Base-by-base conservation (phyloP, 2,329 filamentous ascomycete genomes). In the Chaetomiaceae sp. region DNA sequence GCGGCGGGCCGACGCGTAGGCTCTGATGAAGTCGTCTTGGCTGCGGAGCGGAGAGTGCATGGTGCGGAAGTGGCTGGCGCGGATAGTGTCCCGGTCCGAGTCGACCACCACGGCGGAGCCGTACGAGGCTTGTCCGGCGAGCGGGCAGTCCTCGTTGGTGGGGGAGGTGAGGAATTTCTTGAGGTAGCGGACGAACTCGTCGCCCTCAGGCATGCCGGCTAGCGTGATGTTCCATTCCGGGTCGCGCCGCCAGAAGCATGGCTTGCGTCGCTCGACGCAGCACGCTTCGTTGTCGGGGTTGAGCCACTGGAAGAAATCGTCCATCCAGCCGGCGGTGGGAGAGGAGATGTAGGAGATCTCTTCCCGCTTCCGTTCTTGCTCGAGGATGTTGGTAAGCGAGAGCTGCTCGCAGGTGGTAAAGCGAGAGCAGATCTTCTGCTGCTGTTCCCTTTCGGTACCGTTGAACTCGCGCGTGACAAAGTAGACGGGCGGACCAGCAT, bases 231-330 rank as follows among this genome's bases (percentile, higher is more conserved):
- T 96, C 92, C 92, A 99, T 0, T 85, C 75, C 2, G 90, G 90
- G 18, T 84, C 71, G 37, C 91, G 84, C 57, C 84, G 76, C 23
- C 81, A 82, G 65, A 99, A 96, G 71, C 94, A 99, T 1, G 85
- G 76, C 61, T 84, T 75, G 41, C 81, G 81, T 45, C 82, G 66
- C 55, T 92, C 85, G 33, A 87, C 77, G 63, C 89, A 96, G 72
- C 79, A 85, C 45, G 79, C 73, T 40, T 90, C 87, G 38, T 89
- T 80, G 47, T 84, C 80, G 0, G 94, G 94, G 62, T 97, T 95
- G n/a, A 97, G 75, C 92, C 94, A 99, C 55, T 89, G 80, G 71
- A 97, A 90, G 72, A 90, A 97, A 66, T 99, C 94, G 60, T 99
- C 94, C 16, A 99, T 81, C 94, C 94, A 99, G 68, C 88, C 96